A percentile compares a stretch with the other conserved stretches of the same genome.
Conservation (phyloP, 306 rosid species). For the Crataegus laevigata region DNA sequence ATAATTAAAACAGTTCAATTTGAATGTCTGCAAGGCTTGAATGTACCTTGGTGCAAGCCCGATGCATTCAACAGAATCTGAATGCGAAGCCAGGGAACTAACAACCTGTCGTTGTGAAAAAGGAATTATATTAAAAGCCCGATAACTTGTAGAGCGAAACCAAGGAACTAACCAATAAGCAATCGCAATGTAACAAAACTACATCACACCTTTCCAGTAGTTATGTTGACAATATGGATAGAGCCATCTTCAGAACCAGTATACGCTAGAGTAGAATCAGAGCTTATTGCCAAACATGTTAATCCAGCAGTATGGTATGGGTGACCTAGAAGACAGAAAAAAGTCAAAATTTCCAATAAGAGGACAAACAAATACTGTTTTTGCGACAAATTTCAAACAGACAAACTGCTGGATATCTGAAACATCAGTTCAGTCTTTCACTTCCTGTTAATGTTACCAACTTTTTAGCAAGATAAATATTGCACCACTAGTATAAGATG, state of each 20-base stretch:
- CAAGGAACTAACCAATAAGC: not conserved
- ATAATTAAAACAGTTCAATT: not conserved
- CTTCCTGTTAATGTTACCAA: not conserved
- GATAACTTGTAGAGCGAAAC: not conserved
- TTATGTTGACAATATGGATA: conserved; percentile 62
- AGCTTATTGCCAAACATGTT: conserved; percentile 74
- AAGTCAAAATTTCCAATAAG: not conserved
- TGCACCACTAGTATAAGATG: not conserved
- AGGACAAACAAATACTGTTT: not conserved
- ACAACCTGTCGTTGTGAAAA: conserved; percentile 56
- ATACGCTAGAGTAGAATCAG: conserved; percentile 62
- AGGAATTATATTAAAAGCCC: conserved; percentile 13
- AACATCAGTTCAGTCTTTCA: not conserved
- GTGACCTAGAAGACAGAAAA: conserved; percentile 50
- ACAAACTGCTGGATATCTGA: not conserved
- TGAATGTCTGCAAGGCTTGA: not conserved
- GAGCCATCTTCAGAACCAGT: conserved; percentile 87
- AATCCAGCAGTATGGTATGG: conserved; percentile 72
- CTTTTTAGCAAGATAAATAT: not conserved
- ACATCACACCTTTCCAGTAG: conserved; percentile 64
- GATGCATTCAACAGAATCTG: conserved; percentile 74
- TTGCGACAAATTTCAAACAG: not conserved
- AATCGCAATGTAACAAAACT: conserved; percentile 8
- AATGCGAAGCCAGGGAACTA: conserved; percentile 49
- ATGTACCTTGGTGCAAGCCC: conserved; percentile 62